Evolutionary conservation across 31 red algal genomes (phyloP).

Genomic region (Bonnemaisonia californica): DNA sequence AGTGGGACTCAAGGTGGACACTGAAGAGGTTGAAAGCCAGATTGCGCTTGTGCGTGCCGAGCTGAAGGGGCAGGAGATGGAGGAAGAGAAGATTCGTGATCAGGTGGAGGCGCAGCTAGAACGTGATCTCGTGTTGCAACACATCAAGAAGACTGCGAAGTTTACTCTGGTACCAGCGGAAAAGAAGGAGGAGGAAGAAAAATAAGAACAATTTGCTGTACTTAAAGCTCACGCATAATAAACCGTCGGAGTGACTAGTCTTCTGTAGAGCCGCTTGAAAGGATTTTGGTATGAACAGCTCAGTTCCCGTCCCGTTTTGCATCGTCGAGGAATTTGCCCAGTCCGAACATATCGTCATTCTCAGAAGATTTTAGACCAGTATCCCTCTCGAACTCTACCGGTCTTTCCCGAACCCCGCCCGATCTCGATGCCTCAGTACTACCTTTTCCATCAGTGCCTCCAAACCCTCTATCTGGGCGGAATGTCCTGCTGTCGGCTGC

Average conservation of each 20-base stretch:
- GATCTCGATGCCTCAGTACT: neutral
- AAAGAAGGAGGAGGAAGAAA: conserved; percentile 37
- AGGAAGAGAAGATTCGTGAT: conserved; percentile 68
- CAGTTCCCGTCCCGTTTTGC: conserved; percentile 36
- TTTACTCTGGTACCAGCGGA: conserved; percentile 53
- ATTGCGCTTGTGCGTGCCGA: conserved; percentile 65
- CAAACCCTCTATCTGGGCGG: conserved; percentile 23
- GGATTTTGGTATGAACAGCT: too few species aligned
- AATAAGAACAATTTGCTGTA: neutral
- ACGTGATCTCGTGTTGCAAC: conserved; percentile 60
- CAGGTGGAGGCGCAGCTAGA: conserved; percentile 74
- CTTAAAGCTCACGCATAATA: neutral
- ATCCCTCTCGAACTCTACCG: conserved; percentile 89
- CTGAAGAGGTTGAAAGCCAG: conserved; percentile 68
- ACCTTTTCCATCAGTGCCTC: conserved; percentile 14
- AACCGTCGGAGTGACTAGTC: too few species aligned
- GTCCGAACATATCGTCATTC: conserved; percentile 70
- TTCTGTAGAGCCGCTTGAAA: too few species aligned
- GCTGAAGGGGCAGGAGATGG: conserved; percentile 72
- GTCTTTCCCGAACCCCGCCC: conserved; percentile 47
- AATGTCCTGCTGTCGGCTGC: conserved; percentile 2
- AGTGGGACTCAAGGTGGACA: conserved; percentile 45
- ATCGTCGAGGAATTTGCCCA: conserved; percentile 78
- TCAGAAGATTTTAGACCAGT: conserved; percentile 9
- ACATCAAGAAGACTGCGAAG: conserved; percentile 68